Percentiles rank a stretch among this genome's conserved stretches.
Evolutionary conservation across 2,329 filamentous ascomycete species (phyloP).

Genomic region (Coniochaeta sp.): DNA sequence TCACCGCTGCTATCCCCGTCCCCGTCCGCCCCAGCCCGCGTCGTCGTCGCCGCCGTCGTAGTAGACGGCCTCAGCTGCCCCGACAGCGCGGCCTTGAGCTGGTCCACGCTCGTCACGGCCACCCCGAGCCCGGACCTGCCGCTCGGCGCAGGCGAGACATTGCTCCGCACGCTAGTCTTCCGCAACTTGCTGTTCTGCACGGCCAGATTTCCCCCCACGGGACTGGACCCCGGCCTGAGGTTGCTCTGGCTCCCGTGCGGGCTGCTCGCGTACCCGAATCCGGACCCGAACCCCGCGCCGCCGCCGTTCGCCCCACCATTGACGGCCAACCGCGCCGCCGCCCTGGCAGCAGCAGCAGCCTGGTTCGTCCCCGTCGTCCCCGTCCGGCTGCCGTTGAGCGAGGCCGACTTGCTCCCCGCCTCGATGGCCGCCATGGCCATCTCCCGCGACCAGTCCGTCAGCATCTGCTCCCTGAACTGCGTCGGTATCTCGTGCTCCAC

Average conservation of each 20-base stretch:
- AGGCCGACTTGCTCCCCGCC: constrained; percentile 62
- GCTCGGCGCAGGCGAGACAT: constrained; percentile 33
- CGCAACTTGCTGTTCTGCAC: constrained; percentile 35
- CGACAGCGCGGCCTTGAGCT: constrained; percentile 53
- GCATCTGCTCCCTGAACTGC: constrained; percentile 65
- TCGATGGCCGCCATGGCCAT: constrained; percentile 60
- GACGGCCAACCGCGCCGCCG: constrained; percentile 27
- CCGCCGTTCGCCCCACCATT: constrained; percentile 21
- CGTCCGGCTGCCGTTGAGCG: constrained; percentile 66
- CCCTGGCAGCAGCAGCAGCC: constrained; percentile 22
- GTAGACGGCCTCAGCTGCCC: constrained; percentile 36
- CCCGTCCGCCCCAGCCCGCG: constrained; percentile 30
- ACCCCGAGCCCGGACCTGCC: constrained; percentile 27
- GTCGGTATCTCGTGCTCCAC: constrained; percentile 52
- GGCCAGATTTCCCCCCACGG: constrained; percentile 20
- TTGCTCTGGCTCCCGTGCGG: constrained; percentile 43
- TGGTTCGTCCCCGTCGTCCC: constrained; percentile 48
- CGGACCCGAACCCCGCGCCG: too few relatives aligned
- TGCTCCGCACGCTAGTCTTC: constrained; percentile 47
- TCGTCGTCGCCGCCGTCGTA: constrained; percentile 15
- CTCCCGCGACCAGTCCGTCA: constrained; percentile 74
- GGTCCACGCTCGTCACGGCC: constrained; percentile 55
- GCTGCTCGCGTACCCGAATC: background rate
- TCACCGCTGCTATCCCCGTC: constrained; percentile 52
- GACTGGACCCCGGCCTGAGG: constrained; percentile 40